Base-by-base conservation (phyloP, 345 rosid species). In the Dipteronia sinensis region DNA sequence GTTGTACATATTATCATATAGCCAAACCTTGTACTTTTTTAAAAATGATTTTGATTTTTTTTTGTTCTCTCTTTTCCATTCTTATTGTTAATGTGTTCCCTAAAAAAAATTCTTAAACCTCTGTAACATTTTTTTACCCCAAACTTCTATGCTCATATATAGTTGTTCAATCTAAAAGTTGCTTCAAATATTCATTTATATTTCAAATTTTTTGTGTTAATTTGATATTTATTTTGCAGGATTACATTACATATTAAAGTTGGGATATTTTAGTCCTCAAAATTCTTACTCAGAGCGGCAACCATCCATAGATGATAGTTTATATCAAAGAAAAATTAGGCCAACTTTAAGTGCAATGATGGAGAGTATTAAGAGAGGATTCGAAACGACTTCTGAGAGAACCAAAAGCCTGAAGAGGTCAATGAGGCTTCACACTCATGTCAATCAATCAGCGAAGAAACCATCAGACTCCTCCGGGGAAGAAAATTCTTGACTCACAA, bases 401-500 rank as follows among this genome's bases (percentile, higher is more conserved):
- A 82, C 89, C 31, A 82, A 64, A 81, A 80, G 77, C 79, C 74
- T 88, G 69, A 89, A 81, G 75, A 84, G 77, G 71, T 87, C 93
- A 25, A 16, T 73, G 71, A 87, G 12, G 22, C 69, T 78, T 22
- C 70, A 40, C 27, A 56, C 78, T 4, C 40, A 0, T 10, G 74
- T 70, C 47, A 51, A 74, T n/a, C 40, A 68, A 25, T 58, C 83
- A 71, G 23, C 38, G 19, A 71, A 79, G 76, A 65, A 69, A 58
- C 29, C 77, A 29, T 29, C 31, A 61, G 80, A 27, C 15, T 65
- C 31, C 31, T 29, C 74, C 9, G 73, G 20, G 59, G n/a, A 78
- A 79, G 77, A 67, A 20, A 74, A 85, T 90, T 76, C 89, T 91
- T 70, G 87, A 91, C 83, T 94, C 96, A 15, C 96, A 89, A 73